Base-by-base conservation (phyloP, 257 asterid genomes). In the Nicotiana knightiana region DNA sequence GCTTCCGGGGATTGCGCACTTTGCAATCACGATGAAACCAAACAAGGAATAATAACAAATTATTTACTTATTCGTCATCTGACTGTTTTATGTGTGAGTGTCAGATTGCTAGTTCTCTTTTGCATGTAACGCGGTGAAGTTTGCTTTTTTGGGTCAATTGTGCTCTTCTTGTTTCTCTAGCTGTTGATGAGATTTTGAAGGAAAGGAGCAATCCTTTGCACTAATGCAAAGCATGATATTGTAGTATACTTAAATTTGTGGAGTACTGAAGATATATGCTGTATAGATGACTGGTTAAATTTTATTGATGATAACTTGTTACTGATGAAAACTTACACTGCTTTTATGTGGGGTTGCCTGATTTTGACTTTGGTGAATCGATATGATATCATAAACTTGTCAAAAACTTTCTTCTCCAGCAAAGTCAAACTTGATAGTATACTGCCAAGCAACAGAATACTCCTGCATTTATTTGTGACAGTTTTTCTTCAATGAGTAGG, bases 191-290 rank as follows among this genome's bases (percentile, higher is more conserved):
- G 39, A 15, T 64, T 28, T 32, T 12, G 43, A 28, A 64, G 39
- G 70, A 64, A 64, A 64, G 70, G 39, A 64, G 55, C 16, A 51
- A 51, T 13, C 43, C 37, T 48, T 73, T 73, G 62, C 62, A 51
- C 43, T 73, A 26, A 61, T 13, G 26, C 63, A 73, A 24, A 73
- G 8, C 43, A 51, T 73, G 79, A 73, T 26, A 73, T 73, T 46
- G 51, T 24, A 48, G 79, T 48, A 51, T 51, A 73, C 79, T 73
- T 73, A 7, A 53, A 46, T 21, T 71, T 46, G 78, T 46, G 12
- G 78, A 71, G 37, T 71, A 71, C 78, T 46, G 78, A 73, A 73
- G 26, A 61, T 26, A 48, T 15, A 13, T 48, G 79, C 53, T 73
- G 39, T 26, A 13, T 48, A 48, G 62, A 71, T 46, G 59, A 24